Percentiles rank a stretch among this genome's conserved stretches.
phyloP scores from a whole-genome alignment of 257 asterid genomes.

The Perilla frutescens region DNA sequence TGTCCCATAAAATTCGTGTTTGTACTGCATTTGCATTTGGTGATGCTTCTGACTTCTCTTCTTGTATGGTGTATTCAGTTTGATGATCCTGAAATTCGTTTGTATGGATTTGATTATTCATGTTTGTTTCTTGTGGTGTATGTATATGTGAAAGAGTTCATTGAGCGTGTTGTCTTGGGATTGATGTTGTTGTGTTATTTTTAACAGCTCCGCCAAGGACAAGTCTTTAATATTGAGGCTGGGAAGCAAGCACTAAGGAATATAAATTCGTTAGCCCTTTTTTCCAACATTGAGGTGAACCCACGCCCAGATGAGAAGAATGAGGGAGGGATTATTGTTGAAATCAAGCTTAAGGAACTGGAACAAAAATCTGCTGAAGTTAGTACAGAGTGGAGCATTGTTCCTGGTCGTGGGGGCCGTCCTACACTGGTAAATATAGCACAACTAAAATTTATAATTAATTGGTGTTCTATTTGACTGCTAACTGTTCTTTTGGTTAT shows the following conservation, averaged over 20 bases:
- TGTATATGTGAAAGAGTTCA: constrained; percentile 15
- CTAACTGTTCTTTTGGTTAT: constrained; percentile 35
- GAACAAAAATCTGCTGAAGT: constrained; percentile 99
- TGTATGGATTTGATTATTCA: not conserved
- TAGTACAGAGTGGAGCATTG: constrained; percentile 96
- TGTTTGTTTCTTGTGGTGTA: not conserved
- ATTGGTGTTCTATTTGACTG: constrained; percentile 29
- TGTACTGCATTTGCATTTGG: not conserved
- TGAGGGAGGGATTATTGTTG: constrained; percentile 95
- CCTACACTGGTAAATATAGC: constrained; percentile 77
- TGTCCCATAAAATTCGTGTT: not conserved
- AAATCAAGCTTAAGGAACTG: constrained; percentile 89
- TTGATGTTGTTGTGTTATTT: constrained; percentile 29
- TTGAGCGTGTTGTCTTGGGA: not conserved
- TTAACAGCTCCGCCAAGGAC: constrained; percentile 85
- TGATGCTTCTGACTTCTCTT: constrained; percentile 1
- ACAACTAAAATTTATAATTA: not conserved
- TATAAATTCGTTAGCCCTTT: constrained; percentile 82
- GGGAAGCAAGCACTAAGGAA: constrained; percentile 96
- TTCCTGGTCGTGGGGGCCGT: constrained; percentile 97
- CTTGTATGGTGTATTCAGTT: constrained; percentile 12
- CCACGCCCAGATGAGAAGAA: constrained; percentile 97
- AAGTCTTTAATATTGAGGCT: constrained; percentile 89
- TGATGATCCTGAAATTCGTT: not conserved
- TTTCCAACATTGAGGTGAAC: constrained; percentile 95